Evolutionary conservation across 2,329 filamentous ascomycete species (phyloP).

Genomic region (Diaporthe citri): DNA sequence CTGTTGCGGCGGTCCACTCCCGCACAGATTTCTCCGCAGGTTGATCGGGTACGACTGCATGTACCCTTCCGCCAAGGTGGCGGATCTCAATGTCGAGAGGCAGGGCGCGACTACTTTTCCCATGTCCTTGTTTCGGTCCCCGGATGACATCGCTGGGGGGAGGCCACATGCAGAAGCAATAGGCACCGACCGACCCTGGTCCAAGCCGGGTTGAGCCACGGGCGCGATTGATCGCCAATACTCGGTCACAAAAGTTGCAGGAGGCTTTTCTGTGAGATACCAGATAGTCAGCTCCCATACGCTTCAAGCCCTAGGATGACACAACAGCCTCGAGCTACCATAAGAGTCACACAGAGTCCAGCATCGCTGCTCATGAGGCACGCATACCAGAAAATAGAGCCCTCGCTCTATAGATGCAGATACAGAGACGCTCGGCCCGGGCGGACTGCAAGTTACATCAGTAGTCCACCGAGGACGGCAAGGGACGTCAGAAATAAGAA

Average conservation of each 20-base stretch:
- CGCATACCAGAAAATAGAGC: neutral
- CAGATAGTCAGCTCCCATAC: neutral
- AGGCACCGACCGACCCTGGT: neutral
- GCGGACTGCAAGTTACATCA: neutral
- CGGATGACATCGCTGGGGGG: neutral
- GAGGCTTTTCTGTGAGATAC: slow-evolving; percentile 21
- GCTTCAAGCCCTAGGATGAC: neutral
- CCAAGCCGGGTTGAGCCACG: slow-evolving; percentile 20
- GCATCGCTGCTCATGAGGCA: neutral
- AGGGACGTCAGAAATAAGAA: slow-evolving; percentile 15
- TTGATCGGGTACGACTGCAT: slow-evolving; percentile 29
- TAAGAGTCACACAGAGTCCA: neutral
- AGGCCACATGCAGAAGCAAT: slow-evolving; percentile 28
- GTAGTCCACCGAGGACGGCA: slow-evolving; percentile 4
- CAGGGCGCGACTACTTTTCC: neutral
- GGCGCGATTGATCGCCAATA: neutral
- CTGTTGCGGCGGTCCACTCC: slow-evolving; percentile 9
- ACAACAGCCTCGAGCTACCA: slow-evolving; percentile 1
- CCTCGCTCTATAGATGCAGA: neutral
- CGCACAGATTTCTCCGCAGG: slow-evolving; percentile 30
- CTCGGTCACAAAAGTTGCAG: neutral
- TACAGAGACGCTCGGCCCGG: neutral
- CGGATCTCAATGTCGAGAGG: slow-evolving; percentile 20
- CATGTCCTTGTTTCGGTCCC: slow-evolving; percentile 15
- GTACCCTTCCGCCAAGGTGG: slow-evolving; percentile 28